Conservation (phyloP, 192 early-diverging fungal genomes). For the Pilaira anomala region DNA sequence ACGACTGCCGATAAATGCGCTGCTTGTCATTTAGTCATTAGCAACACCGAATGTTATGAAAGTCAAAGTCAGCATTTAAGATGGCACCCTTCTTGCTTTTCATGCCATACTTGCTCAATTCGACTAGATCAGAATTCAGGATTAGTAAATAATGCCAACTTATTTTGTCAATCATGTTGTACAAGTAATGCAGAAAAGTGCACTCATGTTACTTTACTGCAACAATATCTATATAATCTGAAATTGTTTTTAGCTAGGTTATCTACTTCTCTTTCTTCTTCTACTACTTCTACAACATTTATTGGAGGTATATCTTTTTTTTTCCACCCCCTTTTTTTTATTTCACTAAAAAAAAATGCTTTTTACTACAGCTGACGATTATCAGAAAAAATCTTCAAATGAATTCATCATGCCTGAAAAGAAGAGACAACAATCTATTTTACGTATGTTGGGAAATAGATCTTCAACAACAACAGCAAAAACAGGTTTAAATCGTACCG, state of each 20-base stretch:
- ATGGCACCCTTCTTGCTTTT: constrained; percentile 13
- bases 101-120: not conserved
- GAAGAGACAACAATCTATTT: not conserved
- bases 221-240: constrained; percentile 90
- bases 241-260: constrained; percentile 52
- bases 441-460: constrained; percentile 3
- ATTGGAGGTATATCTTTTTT: too few species aligned
- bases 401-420: too few species aligned
- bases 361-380: too few species aligned
- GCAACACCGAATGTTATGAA: constrained; percentile 6
- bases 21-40: constrained; percentile 28
- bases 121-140: constrained; percentile 39
- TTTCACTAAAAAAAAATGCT: constrained; percentile 2
- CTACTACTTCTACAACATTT: too few species aligned
- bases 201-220: constrained; percentile 77
- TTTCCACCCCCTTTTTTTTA: not conserved
- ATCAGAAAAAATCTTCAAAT: too few species aligned
- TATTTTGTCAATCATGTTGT: constrained; percentile 27
- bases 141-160: constrained; percentile 60
- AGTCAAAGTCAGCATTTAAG: not conserved
- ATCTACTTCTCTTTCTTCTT: too few species aligned
- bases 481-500: not conserved
- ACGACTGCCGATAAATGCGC: constrained; percentile 15
- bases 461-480: not conserved
- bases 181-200: constrained; percentile 40